A percentile compares a stretch with the other conserved stretches of the same genome.
These are phyloP conservation scores for Sanghuangporus baumii DNA, from an alignment of 1,284 basidiomycete species.

Conservation along the genomic window DNA sequence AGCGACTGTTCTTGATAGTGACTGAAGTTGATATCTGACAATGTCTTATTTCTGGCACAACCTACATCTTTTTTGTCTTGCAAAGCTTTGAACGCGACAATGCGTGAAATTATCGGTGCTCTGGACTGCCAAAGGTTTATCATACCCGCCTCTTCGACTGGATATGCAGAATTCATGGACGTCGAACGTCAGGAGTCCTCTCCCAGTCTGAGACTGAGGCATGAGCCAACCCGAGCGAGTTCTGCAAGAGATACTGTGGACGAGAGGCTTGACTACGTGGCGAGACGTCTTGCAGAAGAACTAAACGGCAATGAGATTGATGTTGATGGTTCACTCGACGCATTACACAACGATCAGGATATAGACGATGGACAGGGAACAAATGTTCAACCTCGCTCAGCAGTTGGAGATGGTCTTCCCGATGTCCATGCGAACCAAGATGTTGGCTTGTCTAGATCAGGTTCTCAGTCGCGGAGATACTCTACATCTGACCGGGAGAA, in stretches of 20 bases:
- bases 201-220: not conserved
- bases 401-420: not conserved
- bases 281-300: slow-evolving; percentile 20
- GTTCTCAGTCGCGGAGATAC: not conserved
- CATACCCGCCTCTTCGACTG: slow-evolving; percentile 11
- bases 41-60: not conserved
- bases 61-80: not conserved
- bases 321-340: not conserved
- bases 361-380: not conserved
- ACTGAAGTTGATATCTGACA: not conserved
- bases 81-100: slow-evolving; percentile 20
- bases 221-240: not conserved
- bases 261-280: slow-evolving; percentile 9
- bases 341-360: not conserved
- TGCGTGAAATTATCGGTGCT: slow-evolving; percentile 24
- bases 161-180: slow-evolving; percentile 20
- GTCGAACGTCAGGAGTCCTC: slow-evolving; percentile 16
- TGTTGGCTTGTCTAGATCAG: not conserved
- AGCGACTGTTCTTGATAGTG: not conserved
- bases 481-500: not conserved
- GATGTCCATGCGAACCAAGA: not conserved
- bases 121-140: slow-evolving; percentile 22
- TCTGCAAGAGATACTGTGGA: not conserved
- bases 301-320: slow-evolving; percentile 9
- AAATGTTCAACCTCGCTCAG: not conserved